Evolutionary conservation across 2,329 filamentous ascomycete genomes (phyloP).

Genomic region (Monosporascus sp.): DNA sequence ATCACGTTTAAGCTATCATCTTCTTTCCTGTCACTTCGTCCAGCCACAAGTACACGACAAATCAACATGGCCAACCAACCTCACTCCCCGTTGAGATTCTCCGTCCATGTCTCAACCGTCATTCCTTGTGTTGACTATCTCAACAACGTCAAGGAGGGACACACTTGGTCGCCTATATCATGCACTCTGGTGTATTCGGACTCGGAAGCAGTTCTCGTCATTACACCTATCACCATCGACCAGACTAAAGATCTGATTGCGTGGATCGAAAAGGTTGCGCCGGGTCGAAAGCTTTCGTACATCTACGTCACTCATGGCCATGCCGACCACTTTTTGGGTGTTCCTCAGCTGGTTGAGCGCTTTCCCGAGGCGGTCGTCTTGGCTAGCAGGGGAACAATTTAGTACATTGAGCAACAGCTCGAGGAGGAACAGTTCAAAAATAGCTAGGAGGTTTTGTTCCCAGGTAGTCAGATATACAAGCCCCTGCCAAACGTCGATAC

Average conservation of each 20-base stretch:
- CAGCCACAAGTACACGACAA: too few relatives aligned
- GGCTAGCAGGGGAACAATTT: constrained; percentile 16
- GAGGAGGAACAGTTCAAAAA: constrained; percentile 4
- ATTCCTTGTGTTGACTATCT: too few relatives aligned
- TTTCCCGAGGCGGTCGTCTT: constrained; percentile 21
- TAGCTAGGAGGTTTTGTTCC: constrained; percentile 19
- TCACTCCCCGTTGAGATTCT: too few relatives aligned
- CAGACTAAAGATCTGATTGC: constrained; percentile 26
- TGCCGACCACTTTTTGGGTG: constrained; percentile 35
- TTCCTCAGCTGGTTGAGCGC: constrained; percentile 19
- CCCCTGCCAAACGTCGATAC: constrained; percentile 7
- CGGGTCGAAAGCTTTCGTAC: constrained; percentile 22
- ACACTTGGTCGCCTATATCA: constrained; percentile 1
- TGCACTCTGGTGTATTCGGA: constrained; percentile 8
- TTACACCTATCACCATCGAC: constrained; percentile 27
- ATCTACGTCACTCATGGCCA: constrained; percentile 39
- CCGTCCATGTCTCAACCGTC: too few relatives aligned
- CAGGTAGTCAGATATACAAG: constrained; percentile 16
- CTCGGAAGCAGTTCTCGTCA: constrained; percentile 30
- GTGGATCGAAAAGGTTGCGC: constrained; percentile 30
- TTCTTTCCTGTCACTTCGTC: too few relatives aligned
- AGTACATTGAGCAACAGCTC: constrained; percentile 18
- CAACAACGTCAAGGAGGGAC: too few relatives aligned
- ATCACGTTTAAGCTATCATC: too few relatives aligned
- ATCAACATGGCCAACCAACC: too few relatives aligned